Percentiles rank a stretch among this genome's conserved stretches.
Conservation (phyloP, 2,329 filamentous ascomycete species). For the Thelonectria blattea region DNA sequence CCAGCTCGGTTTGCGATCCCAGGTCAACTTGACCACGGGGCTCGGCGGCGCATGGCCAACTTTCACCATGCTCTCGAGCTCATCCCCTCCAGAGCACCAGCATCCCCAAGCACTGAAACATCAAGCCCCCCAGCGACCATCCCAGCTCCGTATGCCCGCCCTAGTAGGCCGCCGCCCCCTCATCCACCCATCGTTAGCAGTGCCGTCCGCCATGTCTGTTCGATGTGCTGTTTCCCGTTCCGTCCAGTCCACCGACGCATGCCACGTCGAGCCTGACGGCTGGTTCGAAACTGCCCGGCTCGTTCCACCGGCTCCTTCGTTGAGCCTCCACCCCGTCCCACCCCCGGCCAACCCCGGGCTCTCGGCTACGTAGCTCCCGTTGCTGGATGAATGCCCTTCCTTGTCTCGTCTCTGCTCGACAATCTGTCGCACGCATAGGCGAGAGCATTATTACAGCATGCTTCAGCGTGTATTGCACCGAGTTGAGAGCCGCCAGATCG, state of each 20-base stretch:
- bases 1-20: background rate
- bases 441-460: background rate
- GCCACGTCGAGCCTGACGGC: conserved; percentile 36
- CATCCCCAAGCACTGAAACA: background rate
- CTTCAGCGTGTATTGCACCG: background rate
- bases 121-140: background rate
- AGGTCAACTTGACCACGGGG: background rate
- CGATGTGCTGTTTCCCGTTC: conserved; percentile 7
- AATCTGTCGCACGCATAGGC: background rate
- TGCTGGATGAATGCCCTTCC: background rate
- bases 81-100: background rate
- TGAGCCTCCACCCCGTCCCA: conserved; percentile 23
- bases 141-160: background rate
- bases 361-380: conserved; percentile 6
- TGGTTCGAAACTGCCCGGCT: conserved; percentile 31
- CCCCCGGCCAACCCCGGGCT: conserved; percentile 11
- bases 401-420: too few relatives aligned
- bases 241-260: conserved; percentile 30
- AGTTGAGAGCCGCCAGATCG: background rate
- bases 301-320: conserved; percentile 33
- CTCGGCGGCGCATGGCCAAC: background rate
- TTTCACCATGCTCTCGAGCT: background rate
- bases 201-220: background rate
- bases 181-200: background rate
- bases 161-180: background rate